Evolutionary conservation across 1,139 yeast species (phyloP), one percentile per base, ranked within the genome.

Genomic region (Lodderomyces beijingensis): DNA sequence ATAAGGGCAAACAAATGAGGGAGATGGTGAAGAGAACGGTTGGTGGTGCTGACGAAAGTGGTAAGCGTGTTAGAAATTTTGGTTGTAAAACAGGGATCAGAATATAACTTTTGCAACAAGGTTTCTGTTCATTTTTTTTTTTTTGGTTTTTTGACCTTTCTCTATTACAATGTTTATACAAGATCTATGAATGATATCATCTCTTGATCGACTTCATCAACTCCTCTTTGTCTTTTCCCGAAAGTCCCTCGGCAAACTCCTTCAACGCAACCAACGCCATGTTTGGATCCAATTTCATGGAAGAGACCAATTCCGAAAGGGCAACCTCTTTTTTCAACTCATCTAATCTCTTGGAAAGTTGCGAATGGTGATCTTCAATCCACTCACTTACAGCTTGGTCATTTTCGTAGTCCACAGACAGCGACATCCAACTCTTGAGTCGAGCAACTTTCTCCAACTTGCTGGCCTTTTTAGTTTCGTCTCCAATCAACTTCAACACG

Each of bases 341-440:
- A 45, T 72, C 77, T 49, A 87, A 67, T 47, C 70, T 71, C 33
- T 70, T 65, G 40, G 80, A 81, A 44, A 86, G 69, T 43, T 70
- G 60, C 38, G 69, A 63, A 55, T 80, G 91, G 59, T 83, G 79
- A 43, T 77, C 79, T 61, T 87, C 96, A 48, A 88, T 81, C 89
- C 93, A 89, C 39, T 69, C 71, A 39, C 94, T 87, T 41, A 88
- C 94, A 22, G 74, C 84, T 51, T 70, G 70, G 57, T 91, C 96
- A 46, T 84, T 70, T 25, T 79, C 83, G 41, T 69, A 70, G 51
- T 85, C 82, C 40, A 83, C 73, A 29, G 81, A 70, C n/a, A n/a
- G n/a, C 39, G 94, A 86, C 65, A 71, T 81, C 91, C 95, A 85
- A 39, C 95, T 80, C 72, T 81, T 83, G 51, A 91, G 66, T 64